A percentile compares a stretch with the other conserved stretches of the same genome.
phyloP scores from a whole-genome alignment of 345 rosid species.

The Salix purpurea region DNA sequence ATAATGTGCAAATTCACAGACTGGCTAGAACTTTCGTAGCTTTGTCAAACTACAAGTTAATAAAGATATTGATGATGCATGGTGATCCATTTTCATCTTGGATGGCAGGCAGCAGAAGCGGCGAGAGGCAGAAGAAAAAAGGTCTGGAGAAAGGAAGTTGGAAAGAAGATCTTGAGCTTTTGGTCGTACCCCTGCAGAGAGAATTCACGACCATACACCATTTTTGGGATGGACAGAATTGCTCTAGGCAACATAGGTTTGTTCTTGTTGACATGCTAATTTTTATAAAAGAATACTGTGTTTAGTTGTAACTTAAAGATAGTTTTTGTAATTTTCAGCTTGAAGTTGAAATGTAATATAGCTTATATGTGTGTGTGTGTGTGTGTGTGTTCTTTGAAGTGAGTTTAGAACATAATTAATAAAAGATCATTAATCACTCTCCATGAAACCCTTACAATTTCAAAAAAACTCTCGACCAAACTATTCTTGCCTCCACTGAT shows the following conservation, averaged over 20 bases:
- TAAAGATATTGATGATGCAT: not conserved
- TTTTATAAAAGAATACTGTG: not conserved
- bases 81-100: not conserved
- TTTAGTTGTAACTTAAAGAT: not conserved
- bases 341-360: conserved; percentile 4
- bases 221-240: not conserved
- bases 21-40: not conserved
- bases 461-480: not conserved
- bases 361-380: not conserved
- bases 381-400: too few relatives aligned
- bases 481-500: not conserved
- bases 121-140: conserved; percentile 77
- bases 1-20: not conserved
- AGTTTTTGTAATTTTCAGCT: not conserved
- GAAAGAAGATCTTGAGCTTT: conserved; percentile 63
- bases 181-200: not conserved
- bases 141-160: conserved; percentile 63
- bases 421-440: too few relatives aligned
- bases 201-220: not conserved
- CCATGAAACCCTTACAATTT: too few relatives aligned
- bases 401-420: too few relatives aligned
- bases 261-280: not conserved
- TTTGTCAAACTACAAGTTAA: not conserved
- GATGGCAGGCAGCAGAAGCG: conserved; percentile 74
- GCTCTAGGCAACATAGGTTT: not conserved